Base-by-base conservation (phyloP, 2,329 filamentous ascomycete genomes). In the Orbilia quercus region DNA sequence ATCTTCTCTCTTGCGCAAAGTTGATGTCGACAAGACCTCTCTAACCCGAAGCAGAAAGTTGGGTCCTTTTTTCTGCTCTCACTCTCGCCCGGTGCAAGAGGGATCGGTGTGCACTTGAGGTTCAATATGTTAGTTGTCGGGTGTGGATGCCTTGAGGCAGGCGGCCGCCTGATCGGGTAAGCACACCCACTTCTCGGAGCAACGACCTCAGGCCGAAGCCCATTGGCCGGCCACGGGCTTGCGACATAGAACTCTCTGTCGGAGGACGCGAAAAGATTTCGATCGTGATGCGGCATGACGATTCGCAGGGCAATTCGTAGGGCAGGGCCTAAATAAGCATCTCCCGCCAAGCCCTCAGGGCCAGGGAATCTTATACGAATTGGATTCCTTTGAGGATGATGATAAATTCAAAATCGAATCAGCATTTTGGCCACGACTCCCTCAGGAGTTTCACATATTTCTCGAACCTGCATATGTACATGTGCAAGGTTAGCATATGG, bases 111-210 rank as follows among this genome's bases (percentile, higher is more conserved):
- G 25, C 45, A n/a, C 38, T 31, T 54, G 58, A 64, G 59, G 38
- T 58, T 57, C 44, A 64, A 50, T 31, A 58, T 58, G 53, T 57
- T 34, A 18, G 54, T 40, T 59, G 57, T 65, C 67, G 67, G 67
- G 47, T 73, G 48, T 66, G 60, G 60, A 66, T 73, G 60, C 69
- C 69, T 73, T 66, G 34, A 73, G 69, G 69, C 69, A 73, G 69
- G 60, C 54, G 54, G 69, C 60, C 60, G 69, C 69, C 69, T 73
- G 60, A 66, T 73, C 44, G 45, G 60, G 60, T 55, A 73, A 73
- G 54, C 69, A 53, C 38, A 73, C 60, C 60, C 67, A 62, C 47
- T 31, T 60, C 57, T 63, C 66, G 57, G 57, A 71, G 18, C 59
- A 31, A 22, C 66, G 34, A 55, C 50, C 51, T 28, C 18, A 18